Evolutionary conservation across 208 protist genomes (phyloP).

Genomic region (Leishmania guyanensis): DNA sequence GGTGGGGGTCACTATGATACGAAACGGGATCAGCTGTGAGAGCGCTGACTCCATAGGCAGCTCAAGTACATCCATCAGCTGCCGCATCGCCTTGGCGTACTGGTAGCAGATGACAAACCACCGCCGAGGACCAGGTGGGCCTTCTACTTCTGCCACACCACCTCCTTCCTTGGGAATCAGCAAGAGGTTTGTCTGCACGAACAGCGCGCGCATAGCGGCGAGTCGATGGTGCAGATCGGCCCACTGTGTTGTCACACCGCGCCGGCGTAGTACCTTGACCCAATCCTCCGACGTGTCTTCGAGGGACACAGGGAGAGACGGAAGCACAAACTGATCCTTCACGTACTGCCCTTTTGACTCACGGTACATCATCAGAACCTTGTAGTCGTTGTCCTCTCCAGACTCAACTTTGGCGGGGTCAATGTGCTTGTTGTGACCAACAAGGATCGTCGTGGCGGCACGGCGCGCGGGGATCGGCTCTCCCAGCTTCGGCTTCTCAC

Average conservation of each 20-base stretch:
- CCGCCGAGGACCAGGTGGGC: constrained; percentile 75
- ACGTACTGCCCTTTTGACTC: constrained; percentile 69
- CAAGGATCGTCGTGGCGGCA: constrained; percentile 73
- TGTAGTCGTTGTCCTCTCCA: constrained; percentile 90
- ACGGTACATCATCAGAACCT: constrained; percentile 88
- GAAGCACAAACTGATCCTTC: constrained; percentile 87
- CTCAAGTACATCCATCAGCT: constrained; percentile 83
- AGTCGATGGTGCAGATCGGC: constrained; percentile 71
- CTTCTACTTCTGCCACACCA: constrained; percentile 83
- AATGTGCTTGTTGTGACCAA: constrained; percentile 73
- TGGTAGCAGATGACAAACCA: constrained; percentile 79
- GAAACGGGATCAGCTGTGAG: constrained; percentile 73
- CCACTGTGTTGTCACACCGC: constrained; percentile 72
- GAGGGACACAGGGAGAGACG: constrained; percentile 60
- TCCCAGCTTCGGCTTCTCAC: constrained; percentile 80
- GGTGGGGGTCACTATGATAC: constrained; percentile 71
- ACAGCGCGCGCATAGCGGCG: constrained; percentile 76
- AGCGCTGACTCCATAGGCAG: constrained; percentile 84
- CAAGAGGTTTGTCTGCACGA: constrained; percentile 74
- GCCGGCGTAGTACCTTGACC: constrained; percentile 68
- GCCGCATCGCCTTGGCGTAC: constrained; percentile 64
- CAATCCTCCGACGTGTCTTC: constrained; percentile 82
- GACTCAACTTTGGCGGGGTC: constrained; percentile 51
- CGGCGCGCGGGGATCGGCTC: constrained; percentile 78
- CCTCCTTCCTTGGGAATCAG: constrained; percentile 85